Conservation (phyloP, 305 asterid species). For the Fraxinus platypoda region DNA sequence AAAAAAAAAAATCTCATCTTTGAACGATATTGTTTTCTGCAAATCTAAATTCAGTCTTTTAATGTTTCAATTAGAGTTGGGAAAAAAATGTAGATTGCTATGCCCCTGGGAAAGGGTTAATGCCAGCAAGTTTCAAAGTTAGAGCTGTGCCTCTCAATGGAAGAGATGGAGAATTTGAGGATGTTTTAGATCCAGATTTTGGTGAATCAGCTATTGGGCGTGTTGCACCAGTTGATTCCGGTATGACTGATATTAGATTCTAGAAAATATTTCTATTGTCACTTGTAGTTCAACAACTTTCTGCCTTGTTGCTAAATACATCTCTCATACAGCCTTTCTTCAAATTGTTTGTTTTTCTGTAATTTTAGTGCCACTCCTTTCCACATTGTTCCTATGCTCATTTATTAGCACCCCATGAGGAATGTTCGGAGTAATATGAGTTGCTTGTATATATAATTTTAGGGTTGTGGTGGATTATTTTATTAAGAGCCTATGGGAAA, state of each 20-base stretch:
- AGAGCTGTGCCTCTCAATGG: constrained; percentile 61
- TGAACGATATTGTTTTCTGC: background rate
- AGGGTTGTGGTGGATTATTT: constrained; percentile 89
- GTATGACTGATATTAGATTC: constrained; percentile 33
- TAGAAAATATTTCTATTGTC: background rate
- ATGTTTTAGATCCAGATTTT: constrained; percentile 75
- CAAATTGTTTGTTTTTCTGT: background rate
- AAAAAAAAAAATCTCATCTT: background rate
- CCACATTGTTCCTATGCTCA: background rate
- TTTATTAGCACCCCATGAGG: background rate
- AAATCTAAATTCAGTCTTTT: constrained; percentile 12
- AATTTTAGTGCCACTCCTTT: background rate
- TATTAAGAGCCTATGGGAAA: constrained; percentile 78
- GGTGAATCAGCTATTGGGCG: constrained; percentile 90
- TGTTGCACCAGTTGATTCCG: constrained; percentile 91
- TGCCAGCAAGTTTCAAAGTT: constrained; percentile 88
- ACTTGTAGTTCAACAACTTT: background rate
- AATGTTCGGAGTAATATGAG: background rate
- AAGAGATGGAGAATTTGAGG: constrained; percentile 58
- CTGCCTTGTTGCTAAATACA: constrained; percentile 1
- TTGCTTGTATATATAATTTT: constrained; percentile 18
- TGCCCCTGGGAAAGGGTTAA: constrained; percentile 81
- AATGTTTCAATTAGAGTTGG: constrained; percentile 58
- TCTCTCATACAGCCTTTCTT: background rate
- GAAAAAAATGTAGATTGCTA: constrained; percentile 80